A percentile compares a stretch with the other conserved stretches of the same genome.
Evolutionary conservation across 1,284 basidiomycete species (phyloP).

Genomic region (Coniophora puteana): DNA sequence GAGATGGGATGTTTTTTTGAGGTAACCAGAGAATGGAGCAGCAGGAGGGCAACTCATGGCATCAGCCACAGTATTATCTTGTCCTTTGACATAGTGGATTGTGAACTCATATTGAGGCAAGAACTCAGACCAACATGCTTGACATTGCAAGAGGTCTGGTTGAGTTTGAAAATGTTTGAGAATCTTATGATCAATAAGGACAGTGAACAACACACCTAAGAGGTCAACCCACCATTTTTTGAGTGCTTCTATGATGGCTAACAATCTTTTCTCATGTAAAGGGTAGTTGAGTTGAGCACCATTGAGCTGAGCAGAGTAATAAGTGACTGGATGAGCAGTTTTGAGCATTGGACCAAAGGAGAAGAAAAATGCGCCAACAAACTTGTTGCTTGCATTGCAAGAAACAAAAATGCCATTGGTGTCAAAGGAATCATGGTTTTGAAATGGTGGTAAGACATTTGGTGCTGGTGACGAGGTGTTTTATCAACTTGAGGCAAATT

Average conservation of each 20-base stretch:
- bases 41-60: conserved; percentile 19
- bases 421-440: conserved; percentile 26
- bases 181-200: conserved; percentile 38
- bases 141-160: conserved; percentile 27
- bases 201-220: conserved; percentile 20
- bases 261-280: conserved; percentile 16
- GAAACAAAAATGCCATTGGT: conserved; percentile 33
- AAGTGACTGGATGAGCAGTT: conserved; percentile 26
- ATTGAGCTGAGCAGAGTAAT: conserved; percentile 24
- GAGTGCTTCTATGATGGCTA: conserved; percentile 14
- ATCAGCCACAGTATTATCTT: conserved; percentile 24
- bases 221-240: conserved; percentile 22
- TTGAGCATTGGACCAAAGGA: conserved; percentile 26
- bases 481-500: conserved; percentile 37
- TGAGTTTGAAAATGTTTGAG: conserved; percentile 34
- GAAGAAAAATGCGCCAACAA: conserved; percentile 32
- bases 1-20: not conserved
- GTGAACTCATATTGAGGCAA: conserved; percentile 26
- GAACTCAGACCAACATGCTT: conserved; percentile 31
- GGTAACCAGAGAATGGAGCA: conserved; percentile 1
- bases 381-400: conserved; percentile 29
- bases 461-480: conserved; percentile 22
- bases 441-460: conserved; percentile 27
- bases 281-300: conserved; percentile 29
- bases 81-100: conserved; percentile 20